Evolutionary conservation across 2,329 filamentous ascomycete genomes (phyloP), one percentile per base, ranked within the genome.

Genomic region (Colletotrichum graminicola): DNA sequence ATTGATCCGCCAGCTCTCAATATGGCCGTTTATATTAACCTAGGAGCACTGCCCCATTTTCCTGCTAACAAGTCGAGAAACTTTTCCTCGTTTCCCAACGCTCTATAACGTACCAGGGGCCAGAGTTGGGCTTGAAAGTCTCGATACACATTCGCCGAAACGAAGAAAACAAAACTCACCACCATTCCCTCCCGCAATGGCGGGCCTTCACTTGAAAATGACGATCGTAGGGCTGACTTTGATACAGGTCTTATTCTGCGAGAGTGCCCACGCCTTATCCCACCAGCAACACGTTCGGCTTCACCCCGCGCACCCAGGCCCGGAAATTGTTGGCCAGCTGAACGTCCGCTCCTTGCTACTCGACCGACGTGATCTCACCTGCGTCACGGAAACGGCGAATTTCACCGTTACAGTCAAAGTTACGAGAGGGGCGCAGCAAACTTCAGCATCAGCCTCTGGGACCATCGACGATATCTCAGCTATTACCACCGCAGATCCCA

Each of bases 391-490:
- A 55, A 72, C 69, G 45, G 61, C 69, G 2, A 72, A 72, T 26
- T 26, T 63, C 2, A 72, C 69, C 34, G 47, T 72, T 34, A 72
- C 69, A 41, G 39, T 72, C 45, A 62, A 55, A 26, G 54, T 68
- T 21, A 67, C 69, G 8, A 60, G 54, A 45, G 69, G 65, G 36
- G 34, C 59, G 4, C 65, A 72, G 56, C 67, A 66, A 52, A 52
- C 68, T 34, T n/a, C 51, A 32, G 45, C 32, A 32, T 39, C 69
- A 23, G 47, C 1, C 16, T 41, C 43, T 23, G 64, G 32, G 5
- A 54, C 34, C 23, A n/a, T 67, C 34, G 75, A 76, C 54, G 76
- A 76, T 7, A 76, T 77, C 49, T 73, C 73, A 14, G 75, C 78
- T 34, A 75, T 71, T 52, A 79, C 76, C 16, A 78, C 66, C 60